Base-by-base conservation (phyloP, 2,329 filamentous ascomycete genomes). In the Colletotrichum sp. region DNA sequence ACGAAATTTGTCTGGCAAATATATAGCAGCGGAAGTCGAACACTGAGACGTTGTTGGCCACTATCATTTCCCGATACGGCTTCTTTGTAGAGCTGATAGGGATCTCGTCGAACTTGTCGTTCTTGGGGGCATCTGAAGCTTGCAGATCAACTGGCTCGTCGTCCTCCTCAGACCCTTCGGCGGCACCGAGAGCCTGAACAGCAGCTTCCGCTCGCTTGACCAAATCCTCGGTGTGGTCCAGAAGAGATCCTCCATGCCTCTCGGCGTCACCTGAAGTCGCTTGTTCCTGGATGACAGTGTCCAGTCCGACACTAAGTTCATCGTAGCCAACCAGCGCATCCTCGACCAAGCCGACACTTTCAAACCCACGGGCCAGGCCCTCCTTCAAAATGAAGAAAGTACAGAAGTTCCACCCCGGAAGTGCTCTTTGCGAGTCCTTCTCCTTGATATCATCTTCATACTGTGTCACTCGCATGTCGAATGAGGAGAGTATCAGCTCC, bases 341-440 rank as follows among this genome's bases (percentile, higher is more conserved):
- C 82, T 99, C 97, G 11, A 98, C 95, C 12, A 99, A 88, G 1
- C 98, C 98, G 5, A 99, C 96, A 82, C 95, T 99, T 84, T 99
- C 98, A 79, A 99, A 98, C 0, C 96, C 98, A 79, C 95, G 91
- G 2, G 97, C 96, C 44, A 99, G 87, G 0, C 97, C 97, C 84
- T 99, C 97, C 82, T 99, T 99, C 11, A 99, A 89, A 19, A 99
- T 96, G 83, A 99, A 99, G 83, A 99, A 99, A 0, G 97, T 99
- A 85, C 97, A 99, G 83, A 99, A 99, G 82, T 99, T 99, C 97
- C 97, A 99, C 1, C 97, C 97, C 0, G 97, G 97, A 22, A 99
- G 86, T 39, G 89, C 93, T 63, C 96, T 91, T 83, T 99, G 96
- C 1, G 93, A 91, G 80, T 99, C 96, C 82, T 96, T 97, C 84